Percentiles rank a stretch among this genome's conserved stretches.
Conservation (phyloP, 257 asterid species). For the Primulina eburnea region DNA sequence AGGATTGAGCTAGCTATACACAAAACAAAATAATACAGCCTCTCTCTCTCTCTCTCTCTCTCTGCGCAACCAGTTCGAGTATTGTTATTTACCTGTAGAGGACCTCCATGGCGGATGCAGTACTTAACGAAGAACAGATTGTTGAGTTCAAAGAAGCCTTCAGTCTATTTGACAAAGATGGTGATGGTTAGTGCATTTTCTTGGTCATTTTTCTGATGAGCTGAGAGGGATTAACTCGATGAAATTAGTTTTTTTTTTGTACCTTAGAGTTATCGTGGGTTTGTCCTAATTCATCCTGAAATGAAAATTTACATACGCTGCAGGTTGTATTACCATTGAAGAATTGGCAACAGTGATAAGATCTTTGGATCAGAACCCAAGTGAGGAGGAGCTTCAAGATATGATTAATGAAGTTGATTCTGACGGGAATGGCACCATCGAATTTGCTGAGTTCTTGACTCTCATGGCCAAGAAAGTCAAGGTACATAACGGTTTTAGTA, state of each 20-base stretch:
- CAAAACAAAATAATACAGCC: slow-evolving; percentile 13
- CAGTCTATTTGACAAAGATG: slow-evolving; percentile 50
- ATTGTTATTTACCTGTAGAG: too few relatives aligned
- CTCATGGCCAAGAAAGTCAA: slow-evolving; percentile 42
- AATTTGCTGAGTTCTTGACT: slow-evolving; percentile 46
- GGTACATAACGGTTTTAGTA: slow-evolving; percentile 22
- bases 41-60: slow-evolving; percentile 25
- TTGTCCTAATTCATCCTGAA: too few relatives aligned
- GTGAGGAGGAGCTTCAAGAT: slow-evolving; percentile 41
- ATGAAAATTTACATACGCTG: too few relatives aligned
- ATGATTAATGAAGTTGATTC: slow-evolving; percentile 51
- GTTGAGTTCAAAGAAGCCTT: slow-evolving; percentile 50
- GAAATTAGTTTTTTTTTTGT: too few relatives aligned
- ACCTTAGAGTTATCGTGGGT: too few relatives aligned
- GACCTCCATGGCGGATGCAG: slow-evolving; percentile 30
- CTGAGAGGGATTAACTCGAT: too few relatives aligned
- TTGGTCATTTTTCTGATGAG: background rate
- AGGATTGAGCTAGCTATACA: slow-evolving; percentile 41
- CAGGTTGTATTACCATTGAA: slow-evolving; percentile 50
- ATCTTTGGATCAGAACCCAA: slow-evolving; percentile 48
- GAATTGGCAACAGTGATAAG: slow-evolving; percentile 46
- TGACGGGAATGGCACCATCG: slow-evolving; percentile 49
- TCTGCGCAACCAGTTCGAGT: background rate
- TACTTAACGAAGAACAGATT: slow-evolving; percentile 40
- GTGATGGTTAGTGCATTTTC: slow-evolving; percentile 33